These are phyloP conservation scores for Phialemonium atrogriseum DNA, from an alignment of 2,329 filamentous ascomycete genomes.

Conservation along the genomic window DNA sequence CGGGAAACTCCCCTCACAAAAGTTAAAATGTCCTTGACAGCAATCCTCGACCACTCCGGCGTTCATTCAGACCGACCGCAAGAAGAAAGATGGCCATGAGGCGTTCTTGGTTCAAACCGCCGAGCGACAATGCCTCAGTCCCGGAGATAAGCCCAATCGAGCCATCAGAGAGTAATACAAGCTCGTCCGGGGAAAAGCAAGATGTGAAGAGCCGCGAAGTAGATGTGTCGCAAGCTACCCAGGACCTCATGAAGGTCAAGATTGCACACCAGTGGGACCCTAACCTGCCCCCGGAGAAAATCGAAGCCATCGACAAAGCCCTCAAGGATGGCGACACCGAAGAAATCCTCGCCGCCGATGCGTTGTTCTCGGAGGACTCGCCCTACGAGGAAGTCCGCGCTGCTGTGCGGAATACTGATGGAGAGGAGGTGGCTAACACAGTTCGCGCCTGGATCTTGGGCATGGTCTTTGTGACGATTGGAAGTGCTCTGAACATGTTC, in stretches of 20 bases:
- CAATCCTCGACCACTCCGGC: no score
- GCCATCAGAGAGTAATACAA: no score
- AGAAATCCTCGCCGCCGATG: slow-evolving; percentile 22
- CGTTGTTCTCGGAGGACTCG: slow-evolving; percentile 24
- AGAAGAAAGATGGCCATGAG: no score
- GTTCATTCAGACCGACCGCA: no score
- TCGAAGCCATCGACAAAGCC: slow-evolving; percentile 21
- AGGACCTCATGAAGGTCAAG: slow-evolving; percentile 20
- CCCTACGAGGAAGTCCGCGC: slow-evolving; percentile 32
- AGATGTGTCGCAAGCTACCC: slow-evolving; percentile 3
- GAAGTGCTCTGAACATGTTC: slow-evolving; percentile 29
- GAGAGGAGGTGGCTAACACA: slow-evolving; percentile 32
- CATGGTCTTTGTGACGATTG: slow-evolving; percentile 32
- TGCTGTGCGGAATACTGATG: slow-evolving; percentile 35
- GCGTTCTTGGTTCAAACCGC: no score
- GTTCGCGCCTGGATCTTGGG: slow-evolving; percentile 36
- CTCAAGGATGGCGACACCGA: slow-evolving; percentile 20
- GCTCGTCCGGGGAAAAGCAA: no score
- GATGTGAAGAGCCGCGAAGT: no score
- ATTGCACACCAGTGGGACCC: slow-evolving; percentile 25
- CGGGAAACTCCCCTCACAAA: no score
- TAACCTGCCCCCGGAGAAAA: slow-evolving; percentile 23
- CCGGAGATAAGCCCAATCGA: no score
- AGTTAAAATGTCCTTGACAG: no score
- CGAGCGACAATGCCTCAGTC: no score